Base-by-base conservation (phyloP, 2,329 filamentous ascomycete genomes). In the Pseudocercospora crystallina region DNA sequence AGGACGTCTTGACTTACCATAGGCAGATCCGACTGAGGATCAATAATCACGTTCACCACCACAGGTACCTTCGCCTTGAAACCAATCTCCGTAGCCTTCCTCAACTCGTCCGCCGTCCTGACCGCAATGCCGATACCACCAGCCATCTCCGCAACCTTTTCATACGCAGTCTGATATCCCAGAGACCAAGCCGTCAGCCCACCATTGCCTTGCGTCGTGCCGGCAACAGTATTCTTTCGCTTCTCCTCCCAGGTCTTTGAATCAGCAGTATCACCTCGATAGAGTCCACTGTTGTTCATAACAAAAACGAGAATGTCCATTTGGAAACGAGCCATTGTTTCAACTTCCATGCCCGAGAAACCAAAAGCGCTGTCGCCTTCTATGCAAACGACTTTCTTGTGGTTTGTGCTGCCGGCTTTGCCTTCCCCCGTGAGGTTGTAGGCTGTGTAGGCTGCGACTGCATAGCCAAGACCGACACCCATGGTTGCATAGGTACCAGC, bases 401-500 rank as follows among this genome's bases (percentile, higher is more conserved):
- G 63, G 26, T 54, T 48, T 26, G 43, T 34, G 10, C 47, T 55
- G 2, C 69, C 68, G 3, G 65, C 64, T 5, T 35, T 45, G 3
- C 61, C 71, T 62, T 76, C 67, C 3, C 61, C 57, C 8, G 69
- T 66, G 1, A 74, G 56, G 54, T 82, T 81, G 65, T 80, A 81
- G 0, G 80, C 80, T 39, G 74, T 75, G 58, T 80, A 75, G 0
- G 79, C 79, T 8, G 80, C 80, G 43, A 82, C 77, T 3, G 78
- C 76, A 56, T 82, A 82, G 1, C 78, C 79, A 20, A 82, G 63
- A 0, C 80, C 79, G 0, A 82, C 76, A 1, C 80, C 80, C 80
- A 83, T 82, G 1, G 80, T 82, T 3, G 79, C 80, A 53, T 80
- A 77, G 0, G 79, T 82, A 1, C 80, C 80, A 2, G 80, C 80